Evolutionary conservation across 768 basidiomycete species (phyloP).

Genomic region (Strobilomyces confusus): DNA sequence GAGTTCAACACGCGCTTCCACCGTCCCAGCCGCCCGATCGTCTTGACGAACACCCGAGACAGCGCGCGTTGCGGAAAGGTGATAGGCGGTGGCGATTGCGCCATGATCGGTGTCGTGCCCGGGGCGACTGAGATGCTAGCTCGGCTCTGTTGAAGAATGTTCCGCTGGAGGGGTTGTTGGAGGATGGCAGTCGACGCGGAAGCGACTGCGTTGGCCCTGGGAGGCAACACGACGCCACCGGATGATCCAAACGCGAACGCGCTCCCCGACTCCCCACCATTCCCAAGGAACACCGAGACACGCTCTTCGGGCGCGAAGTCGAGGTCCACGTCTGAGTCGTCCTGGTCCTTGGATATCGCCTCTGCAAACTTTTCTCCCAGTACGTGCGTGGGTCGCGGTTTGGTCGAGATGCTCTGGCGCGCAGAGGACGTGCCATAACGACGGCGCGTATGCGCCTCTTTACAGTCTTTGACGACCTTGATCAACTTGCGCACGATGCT

Average conservation of each 20-base stretch:
- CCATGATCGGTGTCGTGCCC: constrained; percentile 9
- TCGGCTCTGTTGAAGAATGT: constrained; percentile 46
- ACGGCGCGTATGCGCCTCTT: constrained; percentile 54
- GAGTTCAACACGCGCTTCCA: constrained; percentile 77
- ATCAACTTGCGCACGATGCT: constrained; percentile 78
- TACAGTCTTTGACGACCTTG: constrained; percentile 81
- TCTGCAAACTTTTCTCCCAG: constrained; percentile 67
- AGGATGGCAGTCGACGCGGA: constrained; percentile 58
- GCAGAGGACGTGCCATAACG: constrained; percentile 28
- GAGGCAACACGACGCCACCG: constrained; percentile 26
- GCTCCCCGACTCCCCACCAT: constrained; percentile 39
- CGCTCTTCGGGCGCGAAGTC: constrained; percentile 63
- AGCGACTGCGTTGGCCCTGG: constrained; percentile 45
- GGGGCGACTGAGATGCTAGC: constrained; percentile 30
- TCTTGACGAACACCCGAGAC: constrained; percentile 74
- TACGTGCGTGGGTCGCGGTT: constrained; percentile 40
- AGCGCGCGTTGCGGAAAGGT: constrained; percentile 58
- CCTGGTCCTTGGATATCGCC: constrained; percentile 42
- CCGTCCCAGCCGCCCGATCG: constrained; percentile 75
- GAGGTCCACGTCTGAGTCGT: constrained; percentile 72
- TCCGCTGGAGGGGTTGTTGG: constrained; percentile 55
- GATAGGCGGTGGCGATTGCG: constrained; percentile 36
- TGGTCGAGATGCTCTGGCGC: constrained; percentile 32
- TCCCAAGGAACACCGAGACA: constrained; percentile 34
- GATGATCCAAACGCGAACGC: constrained; percentile 36